phyloP scores from a whole-genome alignment of 2,329 filamentous ascomycete species.

The Tolypocladium album region DNA sequence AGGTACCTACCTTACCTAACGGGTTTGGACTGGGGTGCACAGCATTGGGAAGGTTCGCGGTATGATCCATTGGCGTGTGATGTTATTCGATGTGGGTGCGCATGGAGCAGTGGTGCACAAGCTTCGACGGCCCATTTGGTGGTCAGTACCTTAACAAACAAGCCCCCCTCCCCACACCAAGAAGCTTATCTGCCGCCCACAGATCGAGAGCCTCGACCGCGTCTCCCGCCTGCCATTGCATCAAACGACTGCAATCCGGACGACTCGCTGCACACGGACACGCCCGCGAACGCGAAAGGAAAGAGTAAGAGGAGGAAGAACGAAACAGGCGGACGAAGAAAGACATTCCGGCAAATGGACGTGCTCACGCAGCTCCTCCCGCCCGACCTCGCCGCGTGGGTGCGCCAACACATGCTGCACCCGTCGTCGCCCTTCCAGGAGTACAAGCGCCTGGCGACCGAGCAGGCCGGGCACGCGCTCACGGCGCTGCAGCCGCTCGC shows the following conservation, averaged over 20 bases:
- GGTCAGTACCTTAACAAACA: neutral
- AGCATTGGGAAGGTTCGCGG: no score
- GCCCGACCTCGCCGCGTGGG: constrained; percentile 29
- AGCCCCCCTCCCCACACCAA: neutral
- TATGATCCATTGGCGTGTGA: no score
- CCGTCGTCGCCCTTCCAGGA: constrained; percentile 33
- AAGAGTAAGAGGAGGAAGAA: neutral
- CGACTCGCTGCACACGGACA: neutral
- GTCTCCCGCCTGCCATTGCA: neutral
- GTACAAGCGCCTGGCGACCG: constrained; percentile 21
- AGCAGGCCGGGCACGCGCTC: constrained; percentile 16
- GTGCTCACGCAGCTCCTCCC: constrained; percentile 31
- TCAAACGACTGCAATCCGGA: neutral
- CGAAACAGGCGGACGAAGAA: neutral
- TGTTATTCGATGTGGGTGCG: no score
- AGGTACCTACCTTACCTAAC: no score
- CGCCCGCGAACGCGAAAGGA: neutral
- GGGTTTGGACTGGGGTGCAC: no score
- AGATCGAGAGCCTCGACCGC: neutral
- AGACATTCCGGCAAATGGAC: constrained; percentile 14
- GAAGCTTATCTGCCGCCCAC: neutral
- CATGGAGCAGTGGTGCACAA: neutral
- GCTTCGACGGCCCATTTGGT: neutral
- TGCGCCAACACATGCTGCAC: constrained; percentile 37
- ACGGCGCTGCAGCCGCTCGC: constrained; percentile 27